Conservation (phyloP, 2,329 filamentous ascomycete genomes). For the Fusarium palustre region DNA sequence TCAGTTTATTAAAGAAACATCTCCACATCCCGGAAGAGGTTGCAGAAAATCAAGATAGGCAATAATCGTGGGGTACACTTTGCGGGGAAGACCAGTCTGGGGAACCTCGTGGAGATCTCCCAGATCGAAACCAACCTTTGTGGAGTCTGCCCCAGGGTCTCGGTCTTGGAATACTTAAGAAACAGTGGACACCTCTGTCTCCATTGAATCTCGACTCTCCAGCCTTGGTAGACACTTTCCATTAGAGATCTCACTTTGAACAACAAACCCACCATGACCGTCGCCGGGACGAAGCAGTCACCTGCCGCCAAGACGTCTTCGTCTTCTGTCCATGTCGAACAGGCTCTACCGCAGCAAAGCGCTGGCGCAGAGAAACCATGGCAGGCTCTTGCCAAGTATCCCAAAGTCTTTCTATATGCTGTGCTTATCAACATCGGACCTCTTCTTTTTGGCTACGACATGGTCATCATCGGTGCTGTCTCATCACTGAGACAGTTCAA, state of each 20-base stretch:
- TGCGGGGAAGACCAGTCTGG: neutral
- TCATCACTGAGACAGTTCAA: neutral
- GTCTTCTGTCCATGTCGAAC: neutral
- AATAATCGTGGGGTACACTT: neutral
- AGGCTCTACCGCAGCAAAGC: neutral
- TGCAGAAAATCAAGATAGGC: neutral
- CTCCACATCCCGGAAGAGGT: neutral
- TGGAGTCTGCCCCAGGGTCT: neutral
- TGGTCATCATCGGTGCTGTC: neutral
- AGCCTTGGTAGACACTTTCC: neutral
- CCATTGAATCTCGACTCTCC: neutral
- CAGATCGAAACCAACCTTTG: neutral
- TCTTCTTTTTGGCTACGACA: neutral
- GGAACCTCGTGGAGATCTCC: neutral
- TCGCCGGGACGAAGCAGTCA: neutral
- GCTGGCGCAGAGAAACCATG: neutral
- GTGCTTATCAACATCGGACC: neutral
- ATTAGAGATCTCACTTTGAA: neutral
- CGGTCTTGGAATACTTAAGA: neutral
- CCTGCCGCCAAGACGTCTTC: neutral
- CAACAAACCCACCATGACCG: neutral
- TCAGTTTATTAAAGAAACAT: accelerated
- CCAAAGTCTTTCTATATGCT: neutral
- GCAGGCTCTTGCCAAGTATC: neutral
- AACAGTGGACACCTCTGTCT: neutral